Evolutionary conservation across 208 protist species (phyloP).

Genomic region (Giardia duodenalis): DNA sequence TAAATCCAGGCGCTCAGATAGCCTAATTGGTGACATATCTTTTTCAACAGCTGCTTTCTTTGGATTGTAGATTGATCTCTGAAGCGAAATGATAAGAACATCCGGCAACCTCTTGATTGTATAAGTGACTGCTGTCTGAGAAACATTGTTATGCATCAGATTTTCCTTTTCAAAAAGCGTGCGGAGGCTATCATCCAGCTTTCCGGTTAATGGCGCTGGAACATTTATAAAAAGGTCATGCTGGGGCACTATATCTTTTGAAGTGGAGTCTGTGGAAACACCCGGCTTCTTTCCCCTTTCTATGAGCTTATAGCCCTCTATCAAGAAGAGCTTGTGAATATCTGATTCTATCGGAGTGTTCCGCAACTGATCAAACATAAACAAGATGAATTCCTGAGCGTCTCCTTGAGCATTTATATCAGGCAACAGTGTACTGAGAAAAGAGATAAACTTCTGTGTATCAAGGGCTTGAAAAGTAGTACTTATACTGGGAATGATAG

Average conservation of each 20-base stretch:
- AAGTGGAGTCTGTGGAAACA: neutral
- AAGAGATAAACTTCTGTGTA: neutral
- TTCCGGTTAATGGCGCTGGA: neutral
- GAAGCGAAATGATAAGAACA: too few relatives aligned
- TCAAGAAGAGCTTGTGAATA: neutral
- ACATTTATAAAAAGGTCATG: neutral
- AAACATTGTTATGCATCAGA: too few relatives aligned
- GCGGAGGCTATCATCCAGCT: too few relatives aligned
- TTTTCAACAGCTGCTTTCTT: too few relatives aligned
- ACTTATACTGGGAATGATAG: neutral
- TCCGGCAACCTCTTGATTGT: too few relatives aligned
- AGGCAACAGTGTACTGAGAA: neutral
- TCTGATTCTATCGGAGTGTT: neutral
- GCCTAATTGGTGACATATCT: too few relatives aligned
- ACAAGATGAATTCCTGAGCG: neutral
- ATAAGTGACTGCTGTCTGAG: too few relatives aligned
- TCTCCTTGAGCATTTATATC: neutral
- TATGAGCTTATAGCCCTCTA: neutral
- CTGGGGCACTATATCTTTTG: neutral
- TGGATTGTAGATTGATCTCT: too few relatives aligned
- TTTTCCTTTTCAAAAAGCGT: too few relatives aligned
- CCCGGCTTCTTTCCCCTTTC: neutral
- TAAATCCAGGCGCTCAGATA: too few relatives aligned
- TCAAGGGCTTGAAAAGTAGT: neutral
- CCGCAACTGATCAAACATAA: neutral